Evolutionary conservation across 176 grass and related monocot genomes (phyloP), one percentile per base, ranked within the genome.

Genomic region (Bonia amplexicaulis): DNA sequence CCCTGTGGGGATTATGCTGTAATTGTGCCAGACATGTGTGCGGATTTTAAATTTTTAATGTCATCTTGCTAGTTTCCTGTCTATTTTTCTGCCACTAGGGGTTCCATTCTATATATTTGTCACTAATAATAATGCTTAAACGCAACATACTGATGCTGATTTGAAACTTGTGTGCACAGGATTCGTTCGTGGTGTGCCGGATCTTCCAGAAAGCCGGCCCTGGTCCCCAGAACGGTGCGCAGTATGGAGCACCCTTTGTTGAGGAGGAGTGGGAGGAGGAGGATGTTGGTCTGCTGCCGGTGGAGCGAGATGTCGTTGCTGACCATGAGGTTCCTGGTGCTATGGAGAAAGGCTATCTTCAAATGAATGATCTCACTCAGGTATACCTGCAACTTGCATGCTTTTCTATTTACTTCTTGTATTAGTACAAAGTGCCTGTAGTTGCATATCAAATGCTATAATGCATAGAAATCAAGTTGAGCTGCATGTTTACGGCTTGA

Each of bases 221-320:
- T 22, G 93, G 96, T 55, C 96, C 93, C 16, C 93, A 95, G 40
- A 98, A 98, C 35, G 96, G 96, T 7, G 96, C 96, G 31, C 96
- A 98, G 65, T 98, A 98, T 69, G 96, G 96, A 45, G 96, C 96
- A 17, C 96, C 96, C 47, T 98, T 93, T n/a, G 82, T 92, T 6
- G 96, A 98, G 91, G 96, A 93, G 85, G 96, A 98, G 71, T 98
- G 96, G 96, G 93, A 95, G 49, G 83, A 87, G 54, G 87, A 85
- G 51, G 84, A 73, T 74, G 80, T 85, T 41, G 93, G 82, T 26
- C 37, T 88, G 51, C 57, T 94, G 78, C 66, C 90, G 1, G 52
- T 97, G 65, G 79, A 54, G 35, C 53, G 69, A 29, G 48, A 75
- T 42, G 66, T 64, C 3, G 23, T 72, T 77, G 87, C 40, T 46